A percentile compares a stretch with the other conserved stretches of the same genome.
These are phyloP conservation scores for Penicillium hesseltinei DNA, from an alignment of 2,329 filamentous ascomycete species.

Conservation along the genomic window DNA sequence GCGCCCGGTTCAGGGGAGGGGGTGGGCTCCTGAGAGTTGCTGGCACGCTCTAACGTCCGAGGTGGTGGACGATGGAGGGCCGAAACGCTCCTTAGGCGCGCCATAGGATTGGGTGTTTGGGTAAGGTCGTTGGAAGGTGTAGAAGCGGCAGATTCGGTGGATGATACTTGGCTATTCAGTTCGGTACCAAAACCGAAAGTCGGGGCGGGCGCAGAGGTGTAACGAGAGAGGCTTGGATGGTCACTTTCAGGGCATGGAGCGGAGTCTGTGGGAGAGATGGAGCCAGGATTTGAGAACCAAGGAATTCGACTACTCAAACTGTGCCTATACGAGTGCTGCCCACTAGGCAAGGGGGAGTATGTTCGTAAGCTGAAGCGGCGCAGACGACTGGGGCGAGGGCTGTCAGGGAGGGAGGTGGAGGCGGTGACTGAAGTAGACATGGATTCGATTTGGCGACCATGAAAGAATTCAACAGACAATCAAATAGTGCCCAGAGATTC, in stretches of 20 bases:
- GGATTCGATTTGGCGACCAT: constrained; percentile 8
- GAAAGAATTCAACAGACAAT: not conserved
- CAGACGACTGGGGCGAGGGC: constrained; percentile 36
- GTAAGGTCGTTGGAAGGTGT: constrained; percentile 30
- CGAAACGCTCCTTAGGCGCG: constrained; percentile 29
- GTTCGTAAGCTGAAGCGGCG: constrained; percentile 43
- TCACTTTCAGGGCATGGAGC: constrained; percentile 32
- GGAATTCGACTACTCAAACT: constrained; percentile 39
- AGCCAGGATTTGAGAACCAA: constrained; percentile 32
- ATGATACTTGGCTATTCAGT: constrained; percentile 18
- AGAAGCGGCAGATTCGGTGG: constrained; percentile 30
- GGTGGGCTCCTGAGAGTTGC: constrained; percentile 24
- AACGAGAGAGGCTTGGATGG: constrained; percentile 25
- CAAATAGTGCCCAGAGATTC: not conserved
- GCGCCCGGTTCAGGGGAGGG: constrained; percentile 22
- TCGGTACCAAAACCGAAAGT: constrained; percentile 14
- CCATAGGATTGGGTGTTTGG: constrained; percentile 28
- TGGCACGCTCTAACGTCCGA: constrained; percentile 21
- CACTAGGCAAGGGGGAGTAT: constrained; percentile 26
- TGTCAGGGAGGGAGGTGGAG: constrained; percentile 35
- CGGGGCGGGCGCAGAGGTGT: constrained; percentile 21
- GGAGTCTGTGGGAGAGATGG: constrained; percentile 26
- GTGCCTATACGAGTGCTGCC: constrained; percentile 32
- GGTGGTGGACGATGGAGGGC: constrained; percentile 24
- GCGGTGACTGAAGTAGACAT: constrained; percentile 39